Percentiles rank a stretch among this genome's conserved stretches.
Evolutionary conservation across 164 flowering plant species (phyloP).

Genomic region (Nymphaea colorata): DNA sequence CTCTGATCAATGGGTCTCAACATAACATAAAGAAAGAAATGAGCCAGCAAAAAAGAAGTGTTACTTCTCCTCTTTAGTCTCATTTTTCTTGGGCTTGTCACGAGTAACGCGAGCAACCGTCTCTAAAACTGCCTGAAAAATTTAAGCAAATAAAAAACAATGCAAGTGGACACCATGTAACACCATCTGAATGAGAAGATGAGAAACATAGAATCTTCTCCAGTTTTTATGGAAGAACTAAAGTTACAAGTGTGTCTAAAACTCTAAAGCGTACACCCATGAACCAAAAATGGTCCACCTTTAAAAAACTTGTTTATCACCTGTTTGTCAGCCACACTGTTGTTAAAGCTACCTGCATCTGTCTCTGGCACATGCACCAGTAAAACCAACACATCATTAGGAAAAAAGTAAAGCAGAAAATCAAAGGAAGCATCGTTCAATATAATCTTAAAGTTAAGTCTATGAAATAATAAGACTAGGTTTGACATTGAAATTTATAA

Average conservation of each 20-base stretch:
- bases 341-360: constrained; percentile 77
- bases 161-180: not conserved
- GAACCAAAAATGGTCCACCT: not conserved
- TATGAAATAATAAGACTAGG: too few relatives aligned
- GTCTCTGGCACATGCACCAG: constrained; percentile 29
- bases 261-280: not conserved
- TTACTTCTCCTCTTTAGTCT: constrained; percentile 85
- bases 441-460: too few relatives aligned
- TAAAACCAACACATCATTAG: not conserved
- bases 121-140: constrained; percentile 80
- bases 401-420: not conserved
- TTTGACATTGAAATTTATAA: too few relatives aligned
- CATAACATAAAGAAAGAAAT: not conserved
- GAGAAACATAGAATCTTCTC: too few relatives aligned
- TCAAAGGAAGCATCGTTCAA: too few relatives aligned
- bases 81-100: constrained; percentile 75
- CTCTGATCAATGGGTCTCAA: not conserved
- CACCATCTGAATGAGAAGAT: too few relatives aligned
- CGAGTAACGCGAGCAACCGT: constrained; percentile 74
- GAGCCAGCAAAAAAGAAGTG: not conserved
- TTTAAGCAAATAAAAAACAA: constrained; percentile 7
- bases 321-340: constrained; percentile 74
- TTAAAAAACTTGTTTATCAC: constrained; percentile 14
- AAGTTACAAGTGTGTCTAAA: not conserved
- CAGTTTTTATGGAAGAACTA: not conserved